phyloP scores from a whole-genome alignment of 2,329 filamentous ascomycete genomes.

The Cladosporium austrohemisphaericum region DNA sequence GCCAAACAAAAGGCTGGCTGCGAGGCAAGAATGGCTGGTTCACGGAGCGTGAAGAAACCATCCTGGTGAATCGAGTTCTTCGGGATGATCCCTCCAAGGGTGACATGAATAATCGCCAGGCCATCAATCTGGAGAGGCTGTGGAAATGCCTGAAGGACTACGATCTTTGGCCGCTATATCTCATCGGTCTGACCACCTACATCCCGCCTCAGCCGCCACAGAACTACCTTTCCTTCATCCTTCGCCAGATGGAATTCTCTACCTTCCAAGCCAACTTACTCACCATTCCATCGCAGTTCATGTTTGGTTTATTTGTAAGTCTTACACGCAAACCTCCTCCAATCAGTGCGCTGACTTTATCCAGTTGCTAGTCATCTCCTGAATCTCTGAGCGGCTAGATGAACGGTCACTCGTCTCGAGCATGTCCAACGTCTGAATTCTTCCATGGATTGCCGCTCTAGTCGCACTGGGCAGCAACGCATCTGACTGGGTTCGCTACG shows the following conservation, averaged over 20 bases:
- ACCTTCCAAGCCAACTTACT: slow-evolving; percentile 57
- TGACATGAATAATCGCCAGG: slow-evolving; percentile 59
- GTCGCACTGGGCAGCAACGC: slow-evolving; percentile 26
- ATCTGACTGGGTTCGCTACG: slow-evolving; percentile 38
- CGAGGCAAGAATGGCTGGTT: slow-evolving; percentile 65
- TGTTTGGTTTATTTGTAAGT: slow-evolving; percentile 29
- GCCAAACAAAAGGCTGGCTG: slow-evolving; percentile 58
- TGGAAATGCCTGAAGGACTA: slow-evolving; percentile 42
- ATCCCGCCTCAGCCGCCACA: slow-evolving; percentile 50
- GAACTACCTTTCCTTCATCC: slow-evolving; percentile 15
- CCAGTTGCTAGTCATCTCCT: slow-evolving; percentile 52
- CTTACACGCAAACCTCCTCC: no score
- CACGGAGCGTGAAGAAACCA: slow-evolving; percentile 62
- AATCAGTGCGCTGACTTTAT: no score
- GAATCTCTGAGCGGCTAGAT: slow-evolving; percentile 49
- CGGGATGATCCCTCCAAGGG: slow-evolving; percentile 56
- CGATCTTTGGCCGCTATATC: slow-evolving; percentile 56
- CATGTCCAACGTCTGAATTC: slow-evolving; percentile 37
- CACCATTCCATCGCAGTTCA: slow-evolving; percentile 37
- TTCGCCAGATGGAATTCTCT: slow-evolving; percentile 13
- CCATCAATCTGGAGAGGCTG: slow-evolving; percentile 50
- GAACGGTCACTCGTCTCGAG: slow-evolving; percentile 48
- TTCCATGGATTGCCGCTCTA: slow-evolving; percentile 39
- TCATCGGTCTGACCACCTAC: slow-evolving; percentile 52
- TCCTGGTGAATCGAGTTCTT: slow-evolving; percentile 58